These are phyloP conservation scores for Abrus precatorius DNA, from an alignment of 306 rosid genomes.

Conservation along the genomic window DNA sequence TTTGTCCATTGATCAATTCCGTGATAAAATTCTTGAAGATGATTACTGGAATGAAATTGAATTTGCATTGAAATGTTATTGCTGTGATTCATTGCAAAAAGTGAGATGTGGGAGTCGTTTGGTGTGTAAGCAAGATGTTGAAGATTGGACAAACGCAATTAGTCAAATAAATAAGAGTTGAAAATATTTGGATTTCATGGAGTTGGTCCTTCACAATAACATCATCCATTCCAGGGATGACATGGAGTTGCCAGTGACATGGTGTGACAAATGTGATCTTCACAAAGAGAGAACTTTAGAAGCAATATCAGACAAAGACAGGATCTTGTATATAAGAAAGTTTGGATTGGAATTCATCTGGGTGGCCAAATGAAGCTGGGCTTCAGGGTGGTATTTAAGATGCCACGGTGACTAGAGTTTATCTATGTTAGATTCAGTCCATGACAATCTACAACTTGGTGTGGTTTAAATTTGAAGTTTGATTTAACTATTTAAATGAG, in stretches of 20 bases:
- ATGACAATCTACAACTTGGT: neutral
- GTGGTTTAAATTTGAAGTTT: neutral
- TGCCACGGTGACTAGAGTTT: too few relatives aligned
- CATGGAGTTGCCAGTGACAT: constrained; percentile 24
- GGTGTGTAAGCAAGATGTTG: constrained; percentile 36
- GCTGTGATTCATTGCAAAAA: neutral
- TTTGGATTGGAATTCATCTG: too few relatives aligned
- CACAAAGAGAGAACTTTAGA: too few relatives aligned
- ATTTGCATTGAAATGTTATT: constrained; percentile 41
- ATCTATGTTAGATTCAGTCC: neutral
- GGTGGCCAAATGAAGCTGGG: too few relatives aligned
- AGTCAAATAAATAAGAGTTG: neutral
- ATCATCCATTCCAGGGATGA: neutral
- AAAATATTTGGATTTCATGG: constrained; percentile 1
- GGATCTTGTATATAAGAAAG: too few relatives aligned
- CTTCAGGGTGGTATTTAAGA: too few relatives aligned
- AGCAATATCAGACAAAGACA: too few relatives aligned
- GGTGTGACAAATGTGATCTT: neutral
- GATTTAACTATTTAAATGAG: neutral
- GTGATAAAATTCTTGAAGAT: constrained; percentile 21
- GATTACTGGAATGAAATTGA: constrained; percentile 38
- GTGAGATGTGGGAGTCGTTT: constrained; percentile 27
- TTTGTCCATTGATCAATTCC: constrained; percentile 35
- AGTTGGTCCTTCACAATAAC: neutral
- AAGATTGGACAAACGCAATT: constrained; percentile 17